A percentile compares a stretch with the other conserved stretches of the same genome.
These are phyloP conservation scores for Penstemon barbatus DNA, from an alignment of 257 asterid genomes.

Conservation along the genomic window DNA sequence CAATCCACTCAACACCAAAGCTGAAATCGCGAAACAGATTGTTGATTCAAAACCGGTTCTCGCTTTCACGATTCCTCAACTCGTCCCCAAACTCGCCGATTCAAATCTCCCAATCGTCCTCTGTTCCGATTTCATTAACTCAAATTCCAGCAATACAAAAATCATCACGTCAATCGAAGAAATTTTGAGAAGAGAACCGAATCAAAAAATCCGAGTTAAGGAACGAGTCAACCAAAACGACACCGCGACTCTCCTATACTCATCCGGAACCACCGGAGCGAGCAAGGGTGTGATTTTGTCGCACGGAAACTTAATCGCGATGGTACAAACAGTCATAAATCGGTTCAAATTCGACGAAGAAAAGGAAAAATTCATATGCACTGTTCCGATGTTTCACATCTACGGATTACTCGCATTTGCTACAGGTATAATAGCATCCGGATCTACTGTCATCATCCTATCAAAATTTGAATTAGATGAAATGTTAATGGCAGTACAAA, in stretches of 20 bases:
- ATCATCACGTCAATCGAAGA: slow-evolving; percentile 42
- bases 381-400: slow-evolving; percentile 39
- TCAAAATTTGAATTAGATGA: slow-evolving; percentile 24
- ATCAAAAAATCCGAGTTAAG: slow-evolving; percentile 38
- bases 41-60: slow-evolving; percentile 74
- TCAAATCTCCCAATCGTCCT: slow-evolving; percentile 64
- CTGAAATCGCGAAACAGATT: slow-evolving; percentile 73
- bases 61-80: slow-evolving; percentile 62
- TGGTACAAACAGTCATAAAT: slow-evolving; percentile 25
- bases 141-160: slow-evolving; percentile 24
- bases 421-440: slow-evolving; percentile 35
- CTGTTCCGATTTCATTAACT: not conserved
- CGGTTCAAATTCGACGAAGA: slow-evolving; percentile 22
- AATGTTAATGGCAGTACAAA: slow-evolving; percentile 34
- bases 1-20: slow-evolving; percentile 76
- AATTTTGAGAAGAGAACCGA: slow-evolving; percentile 53
- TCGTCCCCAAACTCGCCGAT: slow-evolving; percentile 59
- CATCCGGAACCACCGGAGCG: slow-evolving; percentile 41
- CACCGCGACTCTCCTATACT: slow-evolving; percentile 39
- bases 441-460: slow-evolving; percentile 38
- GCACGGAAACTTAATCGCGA: slow-evolving; percentile 38
- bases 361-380: slow-evolving; percentile 26
- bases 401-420: slow-evolving; percentile 25
- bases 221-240: slow-evolving; percentile 55
- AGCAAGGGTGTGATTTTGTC: slow-evolving; percentile 41